Evolutionary conservation across 1,284 basidiomycete species (phyloP), one percentile per base, ranked within the genome.

Genomic region (Tylopilus sp.): DNA sequence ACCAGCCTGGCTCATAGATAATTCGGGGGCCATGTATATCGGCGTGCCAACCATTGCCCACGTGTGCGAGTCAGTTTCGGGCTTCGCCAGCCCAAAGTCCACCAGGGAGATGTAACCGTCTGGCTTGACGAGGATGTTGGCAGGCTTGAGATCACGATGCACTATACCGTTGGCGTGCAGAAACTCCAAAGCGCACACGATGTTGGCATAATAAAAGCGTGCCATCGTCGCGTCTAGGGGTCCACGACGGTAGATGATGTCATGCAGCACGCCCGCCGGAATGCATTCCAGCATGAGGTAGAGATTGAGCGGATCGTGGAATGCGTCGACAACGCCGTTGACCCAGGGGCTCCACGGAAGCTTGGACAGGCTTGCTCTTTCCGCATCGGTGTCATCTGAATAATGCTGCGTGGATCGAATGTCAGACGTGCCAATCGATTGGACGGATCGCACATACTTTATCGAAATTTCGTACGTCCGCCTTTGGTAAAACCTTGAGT

Each of bases 111-210:
- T 68, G 62, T 85, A 84, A 19, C 83, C 82, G 56, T 83, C 77
- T 3, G 69, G 63, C 43, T 77, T 79, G 48, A 94, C 74, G 31
- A 94, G 76, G 52, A 94, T 85, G 61, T 94, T 94, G 61, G 86
- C 87, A 10, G 90, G 89, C 68, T 94, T 93, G 61, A 94, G 78
- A 66, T 94, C 90, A n/a, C 89, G 80, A 68, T 94, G 92, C 6
- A 89, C 82, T 58, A 93, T 82, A 53, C 84, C 84, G 57, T 86
- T 79, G 32, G 70, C 74, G 62, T 90, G 88, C 3, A 95, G 72
- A 68, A 89, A 90, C 49, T 85, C 81, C 51, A 93, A 74, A 0
- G 81, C 90, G 43, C 81, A 82, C 40, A 85, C 83, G 63, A 93
- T 74, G 57, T 83, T 84, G 25, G 76, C 66, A 58, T 76, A 78